A percentile compares a stretch with the other conserved stretches of the same genome.
phyloP scores from a whole-genome alignment of 768 basidiomycete species.

The Russula earlei region DNA sequence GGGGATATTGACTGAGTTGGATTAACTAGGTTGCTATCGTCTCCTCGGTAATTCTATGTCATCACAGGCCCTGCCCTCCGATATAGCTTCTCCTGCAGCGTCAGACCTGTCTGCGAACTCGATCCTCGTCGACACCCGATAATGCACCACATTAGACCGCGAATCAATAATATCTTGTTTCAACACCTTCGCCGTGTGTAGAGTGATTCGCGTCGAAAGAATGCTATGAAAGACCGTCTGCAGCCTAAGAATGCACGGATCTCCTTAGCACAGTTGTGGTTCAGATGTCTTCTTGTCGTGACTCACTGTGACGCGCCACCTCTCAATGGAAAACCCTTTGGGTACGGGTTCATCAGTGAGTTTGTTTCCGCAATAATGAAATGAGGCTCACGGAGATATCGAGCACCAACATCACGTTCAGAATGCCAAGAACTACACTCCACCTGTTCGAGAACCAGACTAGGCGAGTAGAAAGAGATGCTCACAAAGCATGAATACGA shows the following conservation, averaged over 20 bases:
- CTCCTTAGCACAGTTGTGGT: too few species aligned
- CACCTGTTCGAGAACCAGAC: background rate
- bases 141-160: background rate
- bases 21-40: too few species aligned
- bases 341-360: background rate
- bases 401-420: constrained; percentile 10
- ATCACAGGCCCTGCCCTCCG: too few species aligned
- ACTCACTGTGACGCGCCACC: constrained; percentile 5
- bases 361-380: background rate
- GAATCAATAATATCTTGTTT: background rate
- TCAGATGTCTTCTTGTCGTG: background rate
- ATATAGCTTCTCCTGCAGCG: too few species aligned
- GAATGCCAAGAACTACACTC: constrained; percentile 1
- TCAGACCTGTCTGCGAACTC: too few species aligned
- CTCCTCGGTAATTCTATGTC: too few species aligned
- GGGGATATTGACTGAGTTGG: too few species aligned
- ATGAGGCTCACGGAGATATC: background rate
- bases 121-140: background rate
- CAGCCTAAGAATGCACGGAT: background rate
- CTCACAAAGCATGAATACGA: constrained; percentile 18
- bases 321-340: constrained; percentile 2
- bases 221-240: constrained; percentile 8
- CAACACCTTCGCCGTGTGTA: constrained; percentile 1
- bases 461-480: background rate
- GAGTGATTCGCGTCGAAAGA: constrained; percentile 14